Evolutionary conservation across 2,329 filamentous ascomycete genomes (phyloP), one percentile per base, ranked within the genome.

Genomic region (Clonostachys sp.): DNA sequence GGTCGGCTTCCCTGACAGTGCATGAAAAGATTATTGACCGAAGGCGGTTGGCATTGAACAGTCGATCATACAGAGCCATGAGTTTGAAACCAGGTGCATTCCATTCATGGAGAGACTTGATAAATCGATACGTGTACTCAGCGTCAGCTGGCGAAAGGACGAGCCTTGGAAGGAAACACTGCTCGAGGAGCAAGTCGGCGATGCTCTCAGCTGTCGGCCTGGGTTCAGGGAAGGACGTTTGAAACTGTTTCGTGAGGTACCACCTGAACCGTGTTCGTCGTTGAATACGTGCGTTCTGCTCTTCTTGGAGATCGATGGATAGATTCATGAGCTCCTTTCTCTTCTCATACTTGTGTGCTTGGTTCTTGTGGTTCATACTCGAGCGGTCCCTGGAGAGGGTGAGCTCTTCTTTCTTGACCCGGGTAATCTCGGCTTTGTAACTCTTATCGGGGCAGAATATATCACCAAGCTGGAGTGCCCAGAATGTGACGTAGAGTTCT

Each of bases 141-240:
- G 92, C 89, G 63, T 99, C 94, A 44, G 87, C 78, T 2, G 90
- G 83, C 1, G 91, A 96, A 33, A 96, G 74, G 24, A 94, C 77
- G 16, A 95, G 76, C 40, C 94, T 86, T 10, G 94, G 94, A n/a
- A 97, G 68, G 55, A 99, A 84, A 62, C 94, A 99, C 57, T 95
- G 86, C 65, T 97, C 91, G 10, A 99, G 78, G 16, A 99, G 70
- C 5, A 81, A 78, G 56, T 91, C 83, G 45, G 92, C 88, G 5
- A 95, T 75, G 8, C 72, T 73, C 49, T 87, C 83, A 38, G 78
- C 70, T 57, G 84, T 87, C 18, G 78, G 72, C 50, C 80, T 77
- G 53, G 83, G 76, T 10, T 80, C 77, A 5, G 78, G 78, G 62
- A 97, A 96, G 83, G 91, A 96, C 47, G 77, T 69, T 54, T 83